Evolutionary conservation across 768 basidiomycete species (phyloP), one percentile per base, ranked within the genome.

Genomic region (Crepidotus variabilis): DNA sequence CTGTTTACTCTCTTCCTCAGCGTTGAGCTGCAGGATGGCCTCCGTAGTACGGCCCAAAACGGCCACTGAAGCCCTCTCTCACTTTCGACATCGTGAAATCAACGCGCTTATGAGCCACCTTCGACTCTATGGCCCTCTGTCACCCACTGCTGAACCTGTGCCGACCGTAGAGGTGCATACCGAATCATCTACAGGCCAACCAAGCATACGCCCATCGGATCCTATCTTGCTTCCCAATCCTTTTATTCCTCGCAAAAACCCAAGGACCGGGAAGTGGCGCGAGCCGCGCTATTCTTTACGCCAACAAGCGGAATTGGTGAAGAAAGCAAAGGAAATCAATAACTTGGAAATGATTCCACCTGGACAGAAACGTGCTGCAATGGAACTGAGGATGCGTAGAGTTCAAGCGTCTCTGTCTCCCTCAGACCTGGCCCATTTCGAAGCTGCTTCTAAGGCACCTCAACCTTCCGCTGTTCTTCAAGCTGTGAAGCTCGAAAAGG

Each of bases 281-380:
- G 82, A 85, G 0, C 78, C 91, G 10, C 81, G 80, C 58, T 86
- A 88, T 62, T 92, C 90, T 4, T 70, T 88, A 22, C 82, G 92
- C 18, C 82, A 83, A 33, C 91, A 94, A 68, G 88, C 88, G 10
- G 87, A 89, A 43, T 76, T 94, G 34, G 74, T 92, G 49, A 92
- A 90, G 73, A 78, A 78, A 51, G 92, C 92, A 2, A 81, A 81
- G 57, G 71, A 70, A 21, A 71, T 74, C 20, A 79, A 78, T 33
- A 75, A 75, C 39, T 66, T 87, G 46, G 77, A 84, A 36, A 69
- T 89, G 6, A 75, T 94, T 4, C 91, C 91, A 0, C 81, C 85
- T 1, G 81, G 91, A 1, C 83, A 82, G 1, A 92, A 92, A 74
- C 64, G 59, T 35, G 45, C 69, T 60, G 61, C 62, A 14, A 48